Conservation (phyloP, 2,329 filamentous ascomycete genomes). For the Monosporascus ibericus region DNA sequence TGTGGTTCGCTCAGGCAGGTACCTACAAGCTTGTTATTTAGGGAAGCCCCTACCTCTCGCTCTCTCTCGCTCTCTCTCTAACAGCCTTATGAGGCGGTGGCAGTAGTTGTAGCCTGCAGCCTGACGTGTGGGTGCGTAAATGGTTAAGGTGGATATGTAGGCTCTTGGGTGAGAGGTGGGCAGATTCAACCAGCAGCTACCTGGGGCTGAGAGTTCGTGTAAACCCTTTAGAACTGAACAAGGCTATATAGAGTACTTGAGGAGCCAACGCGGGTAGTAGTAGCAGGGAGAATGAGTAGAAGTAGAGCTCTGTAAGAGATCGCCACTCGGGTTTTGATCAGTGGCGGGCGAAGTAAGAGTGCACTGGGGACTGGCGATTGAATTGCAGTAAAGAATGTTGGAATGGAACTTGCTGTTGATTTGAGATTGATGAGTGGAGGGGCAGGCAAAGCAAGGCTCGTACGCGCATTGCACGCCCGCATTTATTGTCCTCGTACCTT, state of each 20-base stretch:
- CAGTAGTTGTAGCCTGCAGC: no score
- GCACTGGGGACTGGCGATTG: neutral
- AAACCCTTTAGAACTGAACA: no score
- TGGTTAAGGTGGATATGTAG: neutral
- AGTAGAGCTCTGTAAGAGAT: neutral
- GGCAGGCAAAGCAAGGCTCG: no score
- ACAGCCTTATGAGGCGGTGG: no score
- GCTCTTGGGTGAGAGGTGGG: neutral
- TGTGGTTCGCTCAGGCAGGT: neutral
- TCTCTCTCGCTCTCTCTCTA: no score
- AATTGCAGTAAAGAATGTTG: neutral
- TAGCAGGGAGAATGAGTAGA: no score
- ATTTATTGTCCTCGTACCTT: neutral
- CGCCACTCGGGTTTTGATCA: neutral
- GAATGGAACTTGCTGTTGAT: no score
- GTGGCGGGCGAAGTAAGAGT: neutral
- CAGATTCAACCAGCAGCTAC: constrained; percentile 8
- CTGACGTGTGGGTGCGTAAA: no score
- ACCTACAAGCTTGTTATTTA: neutral
- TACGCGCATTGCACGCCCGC: neutral
- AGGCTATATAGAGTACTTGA: no score
- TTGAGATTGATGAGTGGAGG: no score
- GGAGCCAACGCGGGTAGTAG: no score
- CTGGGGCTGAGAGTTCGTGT: neutral
- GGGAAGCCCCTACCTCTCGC: no score